phyloP scores from a whole-genome alignment of 306 rosid genomes.

The Luffa acutangula region DNA sequence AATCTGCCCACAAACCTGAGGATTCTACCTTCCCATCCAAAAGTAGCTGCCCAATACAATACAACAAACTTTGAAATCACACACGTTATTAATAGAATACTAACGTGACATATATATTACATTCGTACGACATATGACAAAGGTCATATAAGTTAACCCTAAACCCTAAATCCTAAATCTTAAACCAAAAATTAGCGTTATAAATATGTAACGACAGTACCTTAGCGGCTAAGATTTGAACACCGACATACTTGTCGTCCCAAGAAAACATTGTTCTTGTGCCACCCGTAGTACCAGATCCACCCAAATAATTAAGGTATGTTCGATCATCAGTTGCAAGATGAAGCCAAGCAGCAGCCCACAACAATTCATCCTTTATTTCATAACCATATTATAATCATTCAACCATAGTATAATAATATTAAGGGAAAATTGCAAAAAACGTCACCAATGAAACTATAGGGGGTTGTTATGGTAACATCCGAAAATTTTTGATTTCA shows the following conservation, averaged over 20 bases:
- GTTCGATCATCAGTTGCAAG: slow-evolving; percentile 22
- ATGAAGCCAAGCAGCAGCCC: slow-evolving; percentile 69
- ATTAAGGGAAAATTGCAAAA: too few species aligned
- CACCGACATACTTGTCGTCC: slow-evolving; percentile 53
- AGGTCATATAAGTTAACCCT: too few species aligned
- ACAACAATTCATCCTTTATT: slow-evolving; percentile 41
- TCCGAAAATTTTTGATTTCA: too few species aligned
- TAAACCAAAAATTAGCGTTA: too few species aligned
- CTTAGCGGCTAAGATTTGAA: slow-evolving; percentile 39
- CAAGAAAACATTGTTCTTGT: slow-evolving; percentile 35
- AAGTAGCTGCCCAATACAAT: slow-evolving; percentile 26
- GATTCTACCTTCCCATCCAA: slow-evolving; percentile 23
- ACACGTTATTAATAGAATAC: too few species aligned
- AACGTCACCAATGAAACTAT: too few species aligned
- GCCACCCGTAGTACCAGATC: slow-evolving; percentile 22
- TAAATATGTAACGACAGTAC: neutral
- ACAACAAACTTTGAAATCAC: too few species aligned
- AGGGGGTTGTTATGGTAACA: too few species aligned
- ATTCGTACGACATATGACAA: too few species aligned
- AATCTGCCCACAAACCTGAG: slow-evolving; percentile 30
- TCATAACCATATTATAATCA: neutral
- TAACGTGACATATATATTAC: too few species aligned
- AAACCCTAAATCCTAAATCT: too few species aligned
- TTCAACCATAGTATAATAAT: neutral
- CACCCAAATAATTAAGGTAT: slow-evolving; percentile 25